These are phyloP conservation scores for Scheffersomyces spartinae DNA, from an alignment of 805 yeast genomes.

Conservation along the genomic window DNA sequence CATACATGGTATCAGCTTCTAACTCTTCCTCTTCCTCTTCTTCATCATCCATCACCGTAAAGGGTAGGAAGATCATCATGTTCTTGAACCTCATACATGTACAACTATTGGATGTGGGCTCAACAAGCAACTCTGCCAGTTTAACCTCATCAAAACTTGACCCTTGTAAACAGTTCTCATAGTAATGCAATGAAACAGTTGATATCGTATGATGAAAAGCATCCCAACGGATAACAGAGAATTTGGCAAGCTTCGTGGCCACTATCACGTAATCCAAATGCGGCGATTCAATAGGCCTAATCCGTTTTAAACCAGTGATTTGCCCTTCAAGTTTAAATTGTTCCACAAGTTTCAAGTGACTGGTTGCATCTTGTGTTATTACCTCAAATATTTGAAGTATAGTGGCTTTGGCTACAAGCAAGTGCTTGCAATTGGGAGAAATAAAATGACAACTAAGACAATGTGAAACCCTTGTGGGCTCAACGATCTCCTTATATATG, in stretches of 20 bases:
- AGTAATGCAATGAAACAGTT: constrained; percentile 76
- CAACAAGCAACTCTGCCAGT: constrained; percentile 41
- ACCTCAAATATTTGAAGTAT: constrained; percentile 51
- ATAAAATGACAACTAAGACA: constrained; percentile 44
- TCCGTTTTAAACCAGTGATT: constrained; percentile 43
- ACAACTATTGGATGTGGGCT: constrained; percentile 44
- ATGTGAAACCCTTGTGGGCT: constrained; percentile 63
- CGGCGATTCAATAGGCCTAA: constrained; percentile 36
- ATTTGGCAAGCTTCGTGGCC: constrained; percentile 63
- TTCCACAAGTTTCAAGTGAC: constrained; percentile 27
- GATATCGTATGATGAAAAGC: constrained; percentile 36
- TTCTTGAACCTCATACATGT: constrained; percentile 55
- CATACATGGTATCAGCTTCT: constrained; percentile 11
- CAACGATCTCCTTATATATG: constrained; percentile 64
- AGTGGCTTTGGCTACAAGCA: constrained; percentile 63
- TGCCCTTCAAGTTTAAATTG: constrained; percentile 67
- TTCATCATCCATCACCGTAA: constrained; percentile 31
- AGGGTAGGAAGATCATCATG: constrained; percentile 60
- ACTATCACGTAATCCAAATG: constrained; percentile 50
- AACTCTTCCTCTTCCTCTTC: constrained; percentile 29
- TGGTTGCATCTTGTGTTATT: constrained; percentile 9
- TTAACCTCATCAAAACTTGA: constrained; percentile 32
- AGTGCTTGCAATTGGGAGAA: constrained; percentile 32
- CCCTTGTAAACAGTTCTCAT: constrained; percentile 56
- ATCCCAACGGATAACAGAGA: constrained; percentile 71